Evolutionary conservation across 2,329 filamentous ascomycete species (phyloP).

Genomic region (Phyllosticta capitalensis): DNA sequence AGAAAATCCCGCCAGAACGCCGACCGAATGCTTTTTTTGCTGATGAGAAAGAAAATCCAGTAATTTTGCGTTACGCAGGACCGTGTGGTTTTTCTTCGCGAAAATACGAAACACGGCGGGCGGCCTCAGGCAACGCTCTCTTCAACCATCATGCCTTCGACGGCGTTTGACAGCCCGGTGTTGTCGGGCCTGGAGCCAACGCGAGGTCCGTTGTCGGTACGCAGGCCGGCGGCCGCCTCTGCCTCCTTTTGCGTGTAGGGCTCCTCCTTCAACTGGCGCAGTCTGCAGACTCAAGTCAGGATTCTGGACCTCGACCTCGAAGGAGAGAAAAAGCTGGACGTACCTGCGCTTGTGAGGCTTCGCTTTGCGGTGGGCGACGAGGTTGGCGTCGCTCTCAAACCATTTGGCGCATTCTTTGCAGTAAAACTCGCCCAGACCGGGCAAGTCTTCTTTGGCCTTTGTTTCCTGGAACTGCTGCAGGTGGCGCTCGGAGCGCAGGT

Average conservation of each 20-base stretch:
- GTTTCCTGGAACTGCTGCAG: constrained; percentile 67
- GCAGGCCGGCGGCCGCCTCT: constrained; percentile 66
- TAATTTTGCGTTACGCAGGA: background rate
- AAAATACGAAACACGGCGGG: background rate
- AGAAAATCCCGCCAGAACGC: constrained; percentile 7
- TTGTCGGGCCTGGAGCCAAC: constrained; percentile 16
- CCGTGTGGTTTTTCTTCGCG: background rate
- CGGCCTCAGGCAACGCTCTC: constrained; percentile 2
- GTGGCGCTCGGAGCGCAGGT: constrained; percentile 70
- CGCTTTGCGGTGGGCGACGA: constrained; percentile 66
- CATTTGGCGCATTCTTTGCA: constrained; percentile 93
- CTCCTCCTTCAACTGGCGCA: constrained; percentile 73
- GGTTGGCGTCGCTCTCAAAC: constrained; percentile 77
- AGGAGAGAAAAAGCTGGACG: background rate
- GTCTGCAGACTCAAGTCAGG: constrained; percentile 38
- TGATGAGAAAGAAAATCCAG: background rate
- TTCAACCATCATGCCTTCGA: constrained; percentile 9
- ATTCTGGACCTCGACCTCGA: background rate
- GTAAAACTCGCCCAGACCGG: constrained; percentile 75
- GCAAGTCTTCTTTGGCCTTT: constrained; percentile 77
- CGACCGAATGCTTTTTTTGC: background rate
- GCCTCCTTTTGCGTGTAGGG: constrained; percentile 81
- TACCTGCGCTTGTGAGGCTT: constrained; percentile 92
- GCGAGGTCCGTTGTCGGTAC: constrained; percentile 55
- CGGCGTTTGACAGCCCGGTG: constrained; percentile 1